Conservation (phyloP, 371 early-diverging fungal genomes). For the Actinomortierella wolfii region DNA sequence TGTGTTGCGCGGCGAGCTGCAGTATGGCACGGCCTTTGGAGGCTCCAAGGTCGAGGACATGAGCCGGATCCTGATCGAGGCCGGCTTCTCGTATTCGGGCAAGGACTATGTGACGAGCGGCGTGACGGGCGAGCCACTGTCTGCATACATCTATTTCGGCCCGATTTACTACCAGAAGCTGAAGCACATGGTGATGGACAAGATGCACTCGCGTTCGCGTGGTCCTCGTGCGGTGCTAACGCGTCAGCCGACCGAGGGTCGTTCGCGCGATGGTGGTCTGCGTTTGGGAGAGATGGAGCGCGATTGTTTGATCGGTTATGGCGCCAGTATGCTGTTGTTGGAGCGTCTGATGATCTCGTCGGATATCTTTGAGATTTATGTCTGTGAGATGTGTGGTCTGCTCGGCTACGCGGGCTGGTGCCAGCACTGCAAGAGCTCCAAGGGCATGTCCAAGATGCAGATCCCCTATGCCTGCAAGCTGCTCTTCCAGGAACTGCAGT, state of each 20-base stretch:
- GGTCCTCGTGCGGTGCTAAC: constrained; percentile 96
- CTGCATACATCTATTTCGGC: constrained; percentile 98
- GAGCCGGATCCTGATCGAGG: constrained; percentile 89
- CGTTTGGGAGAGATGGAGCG: constrained; percentile 99
- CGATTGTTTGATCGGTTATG: constrained; percentile 99
- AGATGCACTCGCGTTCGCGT: constrained; percentile 98
- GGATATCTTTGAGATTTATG: constrained; percentile 93
- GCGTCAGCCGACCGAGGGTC: constrained; percentile 99
- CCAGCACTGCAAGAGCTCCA: constrained; percentile 90
- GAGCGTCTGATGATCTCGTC: constrained; percentile 97
- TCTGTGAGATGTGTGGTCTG: constrained; percentile 93
- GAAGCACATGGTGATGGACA: constrained; percentile 99
- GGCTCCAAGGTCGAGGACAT: constrained; percentile 97
- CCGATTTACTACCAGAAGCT: constrained; percentile 99
- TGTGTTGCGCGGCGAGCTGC: constrained; percentile 90
- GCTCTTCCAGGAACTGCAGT: constrained; percentile 95
- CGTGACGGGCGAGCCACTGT: constrained; percentile 91
- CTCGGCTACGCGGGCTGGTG: constrained; percentile 97
- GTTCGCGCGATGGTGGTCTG: constrained; percentile 97
- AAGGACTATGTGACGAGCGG: constrained; percentile 98
- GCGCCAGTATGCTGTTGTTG: constrained; percentile 90
- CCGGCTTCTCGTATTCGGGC: constrained; percentile 99
- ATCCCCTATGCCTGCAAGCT: constrained; percentile 98
- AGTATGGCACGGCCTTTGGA: constrained; percentile 98
- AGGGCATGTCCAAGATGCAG: constrained; percentile 87